phyloP scores from a whole-genome alignment of 352 stramenopile genomes.

The Thraustochytrium striatum region DNA sequence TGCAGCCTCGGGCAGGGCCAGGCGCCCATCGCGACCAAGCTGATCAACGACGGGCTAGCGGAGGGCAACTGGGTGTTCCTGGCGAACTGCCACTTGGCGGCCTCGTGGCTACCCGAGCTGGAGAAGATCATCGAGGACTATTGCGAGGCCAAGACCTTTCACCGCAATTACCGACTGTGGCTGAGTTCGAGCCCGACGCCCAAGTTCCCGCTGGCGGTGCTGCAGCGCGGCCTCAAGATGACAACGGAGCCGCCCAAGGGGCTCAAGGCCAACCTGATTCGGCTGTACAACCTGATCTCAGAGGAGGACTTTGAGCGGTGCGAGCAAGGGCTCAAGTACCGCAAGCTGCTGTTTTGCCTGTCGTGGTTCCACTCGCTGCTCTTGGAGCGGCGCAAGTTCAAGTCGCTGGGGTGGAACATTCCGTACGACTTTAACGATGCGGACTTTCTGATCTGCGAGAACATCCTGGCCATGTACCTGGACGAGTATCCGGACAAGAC shows the following conservation, averaged over 20 bases:
- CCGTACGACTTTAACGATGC: conserved; percentile 96
- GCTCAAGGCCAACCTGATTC: conserved; percentile 82
- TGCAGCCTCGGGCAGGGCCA: conserved; percentile 88
- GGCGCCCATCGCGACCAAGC: conserved; percentile 76
- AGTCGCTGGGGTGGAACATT: conserved; percentile 93
- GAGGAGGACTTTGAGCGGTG: conserved; percentile 77
- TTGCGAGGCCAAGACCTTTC: conserved; percentile 50
- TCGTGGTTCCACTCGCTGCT: conserved; percentile 92
- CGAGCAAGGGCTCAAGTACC: conserved; percentile 69
- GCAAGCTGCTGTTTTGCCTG: conserved; percentile 85
- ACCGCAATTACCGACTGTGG: conserved; percentile 85
- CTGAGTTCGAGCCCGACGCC: conserved; percentile 83
- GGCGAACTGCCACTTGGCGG: conserved; percentile 91
- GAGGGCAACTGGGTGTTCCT: conserved; percentile 89
- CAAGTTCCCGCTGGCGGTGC: conserved; percentile 89
- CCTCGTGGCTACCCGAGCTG: conserved; percentile 86
- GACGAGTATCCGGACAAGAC: conserved; percentile 80
- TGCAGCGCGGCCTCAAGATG: conserved; percentile 92
- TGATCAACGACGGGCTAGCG: conserved; percentile 75
- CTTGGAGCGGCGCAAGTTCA: conserved; percentile 91
- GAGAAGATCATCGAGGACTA: conserved; percentile 89
- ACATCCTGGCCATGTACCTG: conserved; percentile 89
- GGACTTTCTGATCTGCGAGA: conserved; percentile 91
- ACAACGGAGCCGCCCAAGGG: conserved; percentile 88
- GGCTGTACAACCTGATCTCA: conserved; percentile 87